Conservation (phyloP, 1,139 yeast genomes). For the Zhuliangozyma blackwelliae region DNA sequence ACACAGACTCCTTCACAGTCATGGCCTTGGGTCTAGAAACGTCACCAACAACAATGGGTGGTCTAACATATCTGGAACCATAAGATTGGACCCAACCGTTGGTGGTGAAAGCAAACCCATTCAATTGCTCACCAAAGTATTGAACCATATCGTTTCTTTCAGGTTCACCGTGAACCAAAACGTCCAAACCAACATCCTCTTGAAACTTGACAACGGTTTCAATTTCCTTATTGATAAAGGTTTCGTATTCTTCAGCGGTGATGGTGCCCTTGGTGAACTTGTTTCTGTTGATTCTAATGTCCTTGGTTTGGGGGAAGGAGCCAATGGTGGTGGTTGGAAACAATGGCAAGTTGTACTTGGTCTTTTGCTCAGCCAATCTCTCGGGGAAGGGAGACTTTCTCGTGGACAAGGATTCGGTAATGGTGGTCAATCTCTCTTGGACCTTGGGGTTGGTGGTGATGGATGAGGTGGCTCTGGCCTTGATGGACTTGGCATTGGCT, state of each 20-base stretch:
- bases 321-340: constrained; percentile 99
- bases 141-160: constrained; percentile 99
- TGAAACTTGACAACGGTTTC: constrained; percentile 96
- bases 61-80: constrained; percentile 99
- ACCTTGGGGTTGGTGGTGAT: constrained; percentile 91
- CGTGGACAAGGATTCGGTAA: constrained; percentile 74
- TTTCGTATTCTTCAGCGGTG: constrained; percentile 90
- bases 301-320: constrained; percentile 99
- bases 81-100: constrained; percentile 99
- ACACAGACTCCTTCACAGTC: constrained; percentile 98
- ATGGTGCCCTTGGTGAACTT: constrained; percentile 96
- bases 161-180: constrained; percentile 99
- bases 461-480: constrained; percentile 81
- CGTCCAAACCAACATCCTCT: constrained; percentile 97
- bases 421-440: constrained; percentile 78
- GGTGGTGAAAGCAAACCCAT: constrained; percentile 96
- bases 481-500: constrained; percentile 83
- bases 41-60: constrained; percentile 98
- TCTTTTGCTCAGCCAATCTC: constrained; percentile 86
- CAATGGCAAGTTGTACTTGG: constrained; percentile 85
- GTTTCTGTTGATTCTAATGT: constrained; percentile 97
- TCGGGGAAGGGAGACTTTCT: constrained; percentile 84
- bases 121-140: constrained; percentile 98
- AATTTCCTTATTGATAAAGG: constrained; percentile 94
- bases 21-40: constrained; percentile 97